Conservation (phyloP, 2,329 filamentous ascomycete species). For the Aspergillus glaucus region DNA sequence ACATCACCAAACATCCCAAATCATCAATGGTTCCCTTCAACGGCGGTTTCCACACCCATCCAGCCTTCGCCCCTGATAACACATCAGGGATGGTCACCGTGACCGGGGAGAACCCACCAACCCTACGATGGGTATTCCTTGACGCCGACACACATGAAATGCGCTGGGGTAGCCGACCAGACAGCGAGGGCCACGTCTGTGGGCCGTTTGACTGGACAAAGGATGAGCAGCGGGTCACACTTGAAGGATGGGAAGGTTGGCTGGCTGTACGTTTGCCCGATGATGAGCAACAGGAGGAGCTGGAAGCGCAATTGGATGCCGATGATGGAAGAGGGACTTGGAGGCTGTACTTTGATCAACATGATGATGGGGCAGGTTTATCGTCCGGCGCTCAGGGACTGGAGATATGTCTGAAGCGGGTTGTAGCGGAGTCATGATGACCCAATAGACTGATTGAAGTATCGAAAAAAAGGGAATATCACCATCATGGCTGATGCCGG, state of each 20-base stretch:
- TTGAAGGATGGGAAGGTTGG: conserved; percentile 20
- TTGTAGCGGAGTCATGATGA: no score
- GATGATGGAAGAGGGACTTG: conserved; percentile 13
- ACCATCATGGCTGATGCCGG: no score
- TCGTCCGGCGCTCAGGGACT: conserved; percentile 13
- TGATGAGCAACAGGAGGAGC: conserved; percentile 9
- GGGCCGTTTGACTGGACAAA: conserved; percentile 18
- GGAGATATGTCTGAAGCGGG: conserved; percentile 9
- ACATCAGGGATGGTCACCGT: conserved; percentile 18
- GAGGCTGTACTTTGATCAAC: conserved; percentile 20
- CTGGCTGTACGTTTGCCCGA: conserved; percentile 17
- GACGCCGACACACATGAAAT: conserved; percentile 18
- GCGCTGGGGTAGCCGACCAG: conserved; percentile 19
- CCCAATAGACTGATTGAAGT: no score
- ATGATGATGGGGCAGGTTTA: conserved; percentile 19
- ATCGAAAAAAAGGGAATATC: no score
- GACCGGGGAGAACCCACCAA: conserved; percentile 16
- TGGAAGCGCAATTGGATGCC: conserved; percentile 9
- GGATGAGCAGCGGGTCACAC: conserved; percentile 13
- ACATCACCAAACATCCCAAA: conserved; percentile 15
- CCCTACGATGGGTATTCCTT: conserved; percentile 19
- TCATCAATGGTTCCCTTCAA: conserved; percentile 16
- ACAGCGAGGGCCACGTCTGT: conserved; percentile 17
- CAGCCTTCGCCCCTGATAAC: conserved; percentile 17
- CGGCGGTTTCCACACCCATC: conserved; percentile 18